Conservation (phyloP, 768 basidiomycete species). For the Russula virescens region DNA sequence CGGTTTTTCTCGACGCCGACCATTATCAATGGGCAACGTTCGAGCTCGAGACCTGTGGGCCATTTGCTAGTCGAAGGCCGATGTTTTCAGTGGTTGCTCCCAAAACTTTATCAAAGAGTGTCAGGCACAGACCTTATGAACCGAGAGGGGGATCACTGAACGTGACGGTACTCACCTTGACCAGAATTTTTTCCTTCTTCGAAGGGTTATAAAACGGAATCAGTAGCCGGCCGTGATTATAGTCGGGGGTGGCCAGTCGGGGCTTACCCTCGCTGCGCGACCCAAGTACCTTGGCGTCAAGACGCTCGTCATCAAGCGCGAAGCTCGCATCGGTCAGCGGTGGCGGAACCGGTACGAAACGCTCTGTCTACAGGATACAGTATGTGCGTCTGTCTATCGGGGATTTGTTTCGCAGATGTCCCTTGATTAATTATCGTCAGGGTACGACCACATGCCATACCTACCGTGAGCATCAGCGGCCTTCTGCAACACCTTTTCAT, state of each 20-base stretch:
- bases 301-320: conserved; percentile 57
- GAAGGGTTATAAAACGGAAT: no score
- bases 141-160: no score
- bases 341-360: conserved; percentile 66
- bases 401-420: conserved; percentile 13
- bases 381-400: conserved; percentile 44
- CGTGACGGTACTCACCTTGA: no score
- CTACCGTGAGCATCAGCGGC: conserved; percentile 24
- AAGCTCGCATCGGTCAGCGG: conserved; percentile 52
- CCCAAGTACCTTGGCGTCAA: conserved; percentile 47
- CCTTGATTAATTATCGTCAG: conserved; percentile 26
- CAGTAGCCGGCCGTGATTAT: conserved; percentile 48
- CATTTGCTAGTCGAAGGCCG: no score
- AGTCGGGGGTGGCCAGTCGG: conserved; percentile 48
- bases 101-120: no score
- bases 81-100: no score
- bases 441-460: conserved; percentile 53
- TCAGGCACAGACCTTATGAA: no score
- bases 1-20: no score
- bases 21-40: no score
- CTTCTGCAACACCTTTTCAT: background rate
- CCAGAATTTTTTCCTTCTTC: no score
- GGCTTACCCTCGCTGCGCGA: conserved; percentile 52
- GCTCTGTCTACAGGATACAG: conserved; percentile 60
- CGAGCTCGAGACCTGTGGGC: no score